Evolutionary conservation across 306 rosid genomes (phyloP).

Genomic region (Prosopis cineraria): DNA sequence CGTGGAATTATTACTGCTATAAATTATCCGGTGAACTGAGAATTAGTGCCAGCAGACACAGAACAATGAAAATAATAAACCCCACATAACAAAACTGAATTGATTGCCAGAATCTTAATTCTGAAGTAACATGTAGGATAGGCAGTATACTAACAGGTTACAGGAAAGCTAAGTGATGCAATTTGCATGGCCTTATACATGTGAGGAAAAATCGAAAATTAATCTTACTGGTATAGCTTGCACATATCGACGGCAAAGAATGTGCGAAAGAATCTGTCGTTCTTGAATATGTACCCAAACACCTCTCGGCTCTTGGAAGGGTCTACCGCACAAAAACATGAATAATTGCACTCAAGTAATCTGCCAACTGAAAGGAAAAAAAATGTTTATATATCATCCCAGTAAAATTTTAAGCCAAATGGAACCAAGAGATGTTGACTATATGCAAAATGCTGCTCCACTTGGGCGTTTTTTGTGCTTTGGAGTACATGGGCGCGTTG

Average conservation of each 20-base stretch:
- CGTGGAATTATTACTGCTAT: neutral
- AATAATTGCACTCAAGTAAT: constrained; percentile 57
- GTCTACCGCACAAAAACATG: constrained; percentile 55
- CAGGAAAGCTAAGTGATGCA: constrained; percentile 15
- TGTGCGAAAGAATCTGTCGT: constrained; percentile 45
- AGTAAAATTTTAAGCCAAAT: constrained; percentile 29
- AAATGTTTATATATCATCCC: constrained; percentile 16
- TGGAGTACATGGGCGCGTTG: neutral
- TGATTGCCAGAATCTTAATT: constrained; percentile 26
- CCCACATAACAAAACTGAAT: constrained; percentile 5
- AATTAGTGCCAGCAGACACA: neutral
- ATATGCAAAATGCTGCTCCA: constrained; percentile 12
- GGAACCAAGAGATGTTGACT: constrained; percentile 26
- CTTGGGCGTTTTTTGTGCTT: constrained; percentile 9
- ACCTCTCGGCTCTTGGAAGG: constrained; percentile 32
- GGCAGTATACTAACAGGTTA: constrained; percentile 10
- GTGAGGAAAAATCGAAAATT: constrained; percentile 29
- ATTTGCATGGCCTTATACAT: constrained; percentile 31
- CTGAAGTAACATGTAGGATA: constrained; percentile 34
- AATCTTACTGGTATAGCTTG: constrained; percentile 22
- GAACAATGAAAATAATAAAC: neutral
- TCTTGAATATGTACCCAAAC: constrained; percentile 18
- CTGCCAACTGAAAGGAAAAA: constrained; percentile 62
- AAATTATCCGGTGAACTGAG: neutral
- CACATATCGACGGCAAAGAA: constrained; percentile 37